These are phyloP conservation scores for Penicillium occitanis DNA, from an alignment of 2,329 filamentous ascomycete genomes.

Conservation along the genomic window DNA sequence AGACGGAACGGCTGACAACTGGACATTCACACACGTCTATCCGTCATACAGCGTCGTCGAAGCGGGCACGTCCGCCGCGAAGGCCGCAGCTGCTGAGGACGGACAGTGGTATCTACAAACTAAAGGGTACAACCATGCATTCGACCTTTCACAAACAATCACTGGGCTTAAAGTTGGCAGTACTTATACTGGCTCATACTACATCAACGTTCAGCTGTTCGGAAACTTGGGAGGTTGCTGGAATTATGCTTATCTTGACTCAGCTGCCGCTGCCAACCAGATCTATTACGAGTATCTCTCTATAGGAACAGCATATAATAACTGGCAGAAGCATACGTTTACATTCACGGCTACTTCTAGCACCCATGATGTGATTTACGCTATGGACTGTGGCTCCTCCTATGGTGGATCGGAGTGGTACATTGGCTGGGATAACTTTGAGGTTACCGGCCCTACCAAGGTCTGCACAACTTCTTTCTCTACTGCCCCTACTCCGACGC, in stretches of 20 bases:
- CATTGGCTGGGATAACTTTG: conserved; percentile 13
- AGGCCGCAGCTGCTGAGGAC: background rate
- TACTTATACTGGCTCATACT: conserved; percentile 10
- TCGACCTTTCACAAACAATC: conserved; percentile 10
- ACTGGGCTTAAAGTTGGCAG: conserved; percentile 1
- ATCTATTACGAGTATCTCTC: background rate
- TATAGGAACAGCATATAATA: background rate
- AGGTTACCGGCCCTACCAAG: background rate
- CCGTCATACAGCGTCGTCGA: background rate
- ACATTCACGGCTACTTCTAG: conserved; percentile 6
- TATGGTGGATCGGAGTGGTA: background rate
- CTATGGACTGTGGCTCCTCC: background rate
- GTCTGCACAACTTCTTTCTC: conserved; percentile 13
- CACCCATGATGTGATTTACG: conserved; percentile 8
- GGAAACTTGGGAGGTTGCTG: background rate
- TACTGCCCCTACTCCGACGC: conserved; percentile 5
- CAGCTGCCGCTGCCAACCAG: background rate
- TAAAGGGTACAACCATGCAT: background rate
- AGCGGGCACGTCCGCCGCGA: background rate
- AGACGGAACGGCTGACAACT: background rate
- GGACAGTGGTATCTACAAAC: conserved; percentile 11
- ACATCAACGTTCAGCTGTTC: background rate
- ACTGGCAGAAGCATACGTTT: background rate
- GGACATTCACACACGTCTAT: background rate
- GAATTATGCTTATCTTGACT: conserved; percentile 12